Percentiles rank a stretch among this genome's conserved stretches.
Evolutionary conservation across 495 filamentous ascomycete species (phyloP).

Genomic region (Baudoinia panamericana): DNA sequence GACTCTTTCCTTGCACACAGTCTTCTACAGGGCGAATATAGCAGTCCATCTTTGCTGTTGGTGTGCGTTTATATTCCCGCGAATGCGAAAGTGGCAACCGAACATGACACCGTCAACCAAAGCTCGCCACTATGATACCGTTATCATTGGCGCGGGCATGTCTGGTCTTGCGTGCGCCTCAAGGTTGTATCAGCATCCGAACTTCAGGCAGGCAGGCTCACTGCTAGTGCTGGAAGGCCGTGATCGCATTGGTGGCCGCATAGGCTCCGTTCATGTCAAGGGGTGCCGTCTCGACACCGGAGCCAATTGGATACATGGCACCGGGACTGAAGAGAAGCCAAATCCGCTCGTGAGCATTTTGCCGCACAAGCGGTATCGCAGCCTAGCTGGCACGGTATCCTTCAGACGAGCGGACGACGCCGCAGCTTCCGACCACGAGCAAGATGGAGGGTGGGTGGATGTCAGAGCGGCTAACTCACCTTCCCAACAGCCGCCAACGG

Average conservation of each 20-base stretch:
- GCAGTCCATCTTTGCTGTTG: too few species aligned
- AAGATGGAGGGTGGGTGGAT: constrained; percentile 19
- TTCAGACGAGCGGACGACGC: not conserved
- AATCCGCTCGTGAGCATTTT: constrained; percentile 17
- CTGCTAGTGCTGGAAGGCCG: constrained; percentile 16
- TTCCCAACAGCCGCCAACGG: not conserved
- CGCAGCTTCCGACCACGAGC: constrained; percentile 15
- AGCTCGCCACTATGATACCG: constrained; percentile 5
- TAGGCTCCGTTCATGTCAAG: constrained; percentile 12
- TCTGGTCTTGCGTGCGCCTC: constrained; percentile 14
- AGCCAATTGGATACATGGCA: constrained; percentile 19
- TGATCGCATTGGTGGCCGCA: constrained; percentile 15
- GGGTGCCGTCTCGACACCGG: constrained; percentile 16
- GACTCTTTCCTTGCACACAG: too few species aligned
- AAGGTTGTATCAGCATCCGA: not conserved
- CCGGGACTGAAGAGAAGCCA: constrained; percentile 11
- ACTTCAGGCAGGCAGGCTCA: not conserved
- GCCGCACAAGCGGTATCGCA: constrained; percentile 7
- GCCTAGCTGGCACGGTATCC: constrained; percentile 6
- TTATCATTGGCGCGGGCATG: constrained; percentile 16
- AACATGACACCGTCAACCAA: not conserved
- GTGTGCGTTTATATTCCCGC: too few species aligned
- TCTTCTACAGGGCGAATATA: too few species aligned
- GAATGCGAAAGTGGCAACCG: too few species aligned
- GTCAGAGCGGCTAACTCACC: not conserved